Evolutionary conservation across 352 stramenopile genomes (phyloP), one percentile per base, ranked within the genome.

Genomic region (Poterioochromonas sp.): DNA sequence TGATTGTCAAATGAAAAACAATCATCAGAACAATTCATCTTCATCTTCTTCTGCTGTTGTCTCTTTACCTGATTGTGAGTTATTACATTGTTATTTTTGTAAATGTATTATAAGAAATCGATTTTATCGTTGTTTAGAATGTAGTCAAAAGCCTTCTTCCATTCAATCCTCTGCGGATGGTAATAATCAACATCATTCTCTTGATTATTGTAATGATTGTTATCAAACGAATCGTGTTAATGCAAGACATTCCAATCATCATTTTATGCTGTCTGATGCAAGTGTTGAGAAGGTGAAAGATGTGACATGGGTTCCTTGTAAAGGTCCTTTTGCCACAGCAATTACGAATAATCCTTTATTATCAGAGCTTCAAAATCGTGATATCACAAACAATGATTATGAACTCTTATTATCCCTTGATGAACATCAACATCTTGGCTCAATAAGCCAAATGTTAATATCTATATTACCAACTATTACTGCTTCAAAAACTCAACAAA

Each of bases 101-200:
- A 58, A 3, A 58, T 58, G 18, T 54, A 29, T 37, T 18, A 26
- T 74, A 39, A 34, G 43, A 15, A 40, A 18, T 35, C 1, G 0
- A 35, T 74, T 74, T 54, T 58, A 40, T 51, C 65, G 65, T 8
- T 74, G 65, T n/a, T 34, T 74, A 3, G 43, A 53, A 35, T 74
- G 65, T 34, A 58, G 40, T 40, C 65, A 74, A 15, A 40, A 40
- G 15, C 5, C 53, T 26, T 64, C 12, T 32, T 34, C 53, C 53
- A n/a, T n/a, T n/a, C n/a, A n/a, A n/a, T n/a, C n/a, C n/a, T n/a
- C n/a, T n/a, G n/a, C n/a, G n/a, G n/a, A n/a, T n/a, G n/a, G n/a
- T n/a, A n/a, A n/a, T n/a, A 35, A 8, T 3, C 12, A 8, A 35
- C 53, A 64, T 35, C 12, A 62, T 43, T 32, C n/a, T 43, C 0